These are phyloP conservation scores for Larix kaempferi DNA, from an alignment of 75 land plant species.

Conservation along the genomic window DNA sequence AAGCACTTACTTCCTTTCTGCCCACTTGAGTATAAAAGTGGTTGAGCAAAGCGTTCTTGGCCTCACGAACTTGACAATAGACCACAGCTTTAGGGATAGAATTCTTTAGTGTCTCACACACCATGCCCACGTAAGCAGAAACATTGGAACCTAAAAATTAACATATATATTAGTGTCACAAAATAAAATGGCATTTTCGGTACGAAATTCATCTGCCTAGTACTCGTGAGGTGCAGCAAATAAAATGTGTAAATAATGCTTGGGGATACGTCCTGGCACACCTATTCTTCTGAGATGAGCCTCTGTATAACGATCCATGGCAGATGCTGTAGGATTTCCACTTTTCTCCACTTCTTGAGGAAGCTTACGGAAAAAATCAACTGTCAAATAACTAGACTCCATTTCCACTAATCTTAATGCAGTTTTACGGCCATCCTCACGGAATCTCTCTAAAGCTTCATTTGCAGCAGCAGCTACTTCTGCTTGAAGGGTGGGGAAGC, in stretches of 20 bases:
- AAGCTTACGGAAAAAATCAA: conserved; percentile 87
- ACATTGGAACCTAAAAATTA: conserved; percentile 61
- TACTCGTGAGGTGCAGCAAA: neutral
- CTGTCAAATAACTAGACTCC: conserved; percentile 92
- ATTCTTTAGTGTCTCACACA: conserved; percentile 42
- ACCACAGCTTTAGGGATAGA: conserved; percentile 68
- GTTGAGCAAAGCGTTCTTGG: conserved; percentile 52
- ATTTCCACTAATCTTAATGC: conserved; percentile 78
- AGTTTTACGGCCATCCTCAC: conserved; percentile 89
- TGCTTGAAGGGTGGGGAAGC: conserved; percentile 85
- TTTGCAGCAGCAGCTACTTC: conserved; percentile 87
- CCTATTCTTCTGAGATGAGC: conserved; percentile 72
- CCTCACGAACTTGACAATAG: conserved; percentile 72
- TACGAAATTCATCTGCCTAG: neutral
- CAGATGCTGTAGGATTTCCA: conserved; percentile 38
- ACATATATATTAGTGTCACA: neutral
- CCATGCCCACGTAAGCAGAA: conserved; percentile 54
- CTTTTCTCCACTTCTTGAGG: conserved; percentile 79
- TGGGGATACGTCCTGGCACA: conserved; percentile 7
- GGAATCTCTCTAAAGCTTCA: conserved; percentile 76
- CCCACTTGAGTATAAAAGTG: conserved; percentile 62
- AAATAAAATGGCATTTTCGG: neutral
- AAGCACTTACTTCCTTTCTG: conserved; percentile 44
- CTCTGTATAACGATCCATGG: conserved; percentile 66
- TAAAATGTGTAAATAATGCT: neutral